Evolutionary conservation across 2,329 filamentous ascomycete genomes (phyloP), one percentile per base, ranked within the genome.

Genomic region (Fusarium algeriense): DNA sequence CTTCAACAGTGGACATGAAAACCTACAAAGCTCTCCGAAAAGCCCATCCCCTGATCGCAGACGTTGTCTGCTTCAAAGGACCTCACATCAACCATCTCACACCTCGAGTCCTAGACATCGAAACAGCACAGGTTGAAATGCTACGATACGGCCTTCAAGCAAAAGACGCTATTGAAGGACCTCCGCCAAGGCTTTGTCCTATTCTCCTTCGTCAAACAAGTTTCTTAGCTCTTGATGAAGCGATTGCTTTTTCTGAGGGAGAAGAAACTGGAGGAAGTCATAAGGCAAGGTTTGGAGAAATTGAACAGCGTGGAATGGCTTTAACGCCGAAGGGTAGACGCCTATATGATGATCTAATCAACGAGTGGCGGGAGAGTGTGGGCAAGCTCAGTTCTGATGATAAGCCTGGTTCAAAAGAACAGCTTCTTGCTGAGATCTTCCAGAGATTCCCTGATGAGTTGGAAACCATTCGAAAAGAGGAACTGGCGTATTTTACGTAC

Each of bases 31-130:
- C 70, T 5, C 78, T 88, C 4, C 80, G 80, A 12, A 70, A 70
- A 1, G 84, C 85, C 61, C 83, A 86, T 57, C 83, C 85, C 0
- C 78, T 87, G 6, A 75, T 87, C 6, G 85, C 85, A 1, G 85
- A 87, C 59, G 82, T 87, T 44, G 83, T 77, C 0, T 80, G 75
- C 52, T 82, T 82, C 64, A 71, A 69, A 9, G 83, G 78, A 32
- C 78, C 84, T 2, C 86, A 88, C 67, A 85, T 88, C 71, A 88
- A 88, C 64, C 86, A 88, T 58, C 80, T 88, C 3, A 87, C 86
- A 0, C 86, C 86, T 0, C 79, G 85, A 3, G 85, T 85, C 0
- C 76, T 87, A 6, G 82, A 87, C 58, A 88, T 88, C 30, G 78
- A 81, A 13, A 71, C 79, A 0, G 84, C 81, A 2, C 85, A 87